Percentiles rank a stretch among this genome's conserved stretches.
phyloP scores from a whole-genome alignment of 2,329 filamentous ascomycete species.

The Aspergillus sp. region DNA sequence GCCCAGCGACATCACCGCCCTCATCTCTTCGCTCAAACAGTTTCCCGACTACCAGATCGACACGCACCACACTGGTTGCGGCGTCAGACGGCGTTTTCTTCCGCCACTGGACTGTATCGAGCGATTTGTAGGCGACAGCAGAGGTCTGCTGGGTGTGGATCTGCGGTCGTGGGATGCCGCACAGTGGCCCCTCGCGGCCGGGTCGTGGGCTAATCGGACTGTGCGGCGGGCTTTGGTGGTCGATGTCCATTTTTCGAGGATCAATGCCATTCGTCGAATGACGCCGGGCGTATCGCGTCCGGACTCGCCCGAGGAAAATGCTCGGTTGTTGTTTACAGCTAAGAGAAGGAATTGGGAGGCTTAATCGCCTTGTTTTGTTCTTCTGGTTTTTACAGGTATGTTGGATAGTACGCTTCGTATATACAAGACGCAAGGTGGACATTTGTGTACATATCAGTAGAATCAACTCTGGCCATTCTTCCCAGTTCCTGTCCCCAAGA shows the following conservation, averaged over 20 bases:
- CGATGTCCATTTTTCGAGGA: constrained; percentile 24
- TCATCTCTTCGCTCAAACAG: constrained; percentile 38
- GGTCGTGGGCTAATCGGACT: constrained; percentile 21
- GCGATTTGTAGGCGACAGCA: constrained; percentile 31
- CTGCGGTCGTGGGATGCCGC: constrained; percentile 11
- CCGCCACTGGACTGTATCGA: constrained; percentile 39
- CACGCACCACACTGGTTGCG: constrained; percentile 39
- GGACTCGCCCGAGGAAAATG: constrained; percentile 28
- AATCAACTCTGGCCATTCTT: too few relatives aligned
- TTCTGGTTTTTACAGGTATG: too few relatives aligned
- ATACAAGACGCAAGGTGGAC: too few relatives aligned
- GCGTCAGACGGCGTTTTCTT: constrained; percentile 39
- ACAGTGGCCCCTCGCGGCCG: constrained; percentile 14
- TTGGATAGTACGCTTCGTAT: background rate
- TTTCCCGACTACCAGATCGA: constrained; percentile 45
- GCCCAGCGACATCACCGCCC: constrained; percentile 28
- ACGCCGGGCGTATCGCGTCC: constrained; percentile 10
- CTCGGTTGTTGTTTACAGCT: constrained; percentile 34
- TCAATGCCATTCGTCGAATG: constrained; percentile 19
- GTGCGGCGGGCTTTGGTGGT: constrained; percentile 18
- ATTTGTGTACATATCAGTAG: background rate
- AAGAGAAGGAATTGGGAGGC: constrained; percentile 36
- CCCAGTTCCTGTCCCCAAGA: too few relatives aligned
- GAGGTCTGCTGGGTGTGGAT: constrained; percentile 30
- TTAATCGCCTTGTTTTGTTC: constrained; percentile 3